phyloP scores from a whole-genome alignment of 1,139 yeast species.

The Diutina neorugosa region DNA sequence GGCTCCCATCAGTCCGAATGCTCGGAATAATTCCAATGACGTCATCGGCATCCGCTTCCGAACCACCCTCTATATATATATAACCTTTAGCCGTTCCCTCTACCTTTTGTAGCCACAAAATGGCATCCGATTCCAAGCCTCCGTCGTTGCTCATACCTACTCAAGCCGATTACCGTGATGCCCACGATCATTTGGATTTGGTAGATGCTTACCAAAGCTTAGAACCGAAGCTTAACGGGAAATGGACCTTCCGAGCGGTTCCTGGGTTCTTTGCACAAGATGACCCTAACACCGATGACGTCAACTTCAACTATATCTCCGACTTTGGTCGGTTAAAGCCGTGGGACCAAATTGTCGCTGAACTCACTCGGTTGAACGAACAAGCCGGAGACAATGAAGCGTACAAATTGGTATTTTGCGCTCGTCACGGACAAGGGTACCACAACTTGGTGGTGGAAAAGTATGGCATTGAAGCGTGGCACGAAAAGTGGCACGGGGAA shows the following conservation, averaged over 20 bases:
- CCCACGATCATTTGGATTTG: constrained; percentile 23
- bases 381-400: constrained; percentile 7
- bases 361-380: constrained; percentile 7
- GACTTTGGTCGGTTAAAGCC: constrained; percentile 9
- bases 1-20: background rate
- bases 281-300: constrained; percentile 8
- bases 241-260: constrained; percentile 10
- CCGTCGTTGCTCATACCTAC: constrained; percentile 23
- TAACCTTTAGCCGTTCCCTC: too few relatives aligned
- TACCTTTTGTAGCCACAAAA: too few relatives aligned
- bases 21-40: background rate
- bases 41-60: background rate
- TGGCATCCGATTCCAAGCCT: background rate
- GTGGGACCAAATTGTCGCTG: constrained; percentile 8
- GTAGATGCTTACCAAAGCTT: constrained; percentile 7
- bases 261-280: constrained; percentile 9
- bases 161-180: constrained; percentile 21
- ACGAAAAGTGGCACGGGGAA: constrained; percentile 16
- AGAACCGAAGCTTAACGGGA: constrained; percentile 4
- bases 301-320: constrained; percentile 7
- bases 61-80: too few relatives aligned
- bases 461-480: constrained; percentile 16
- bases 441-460: constrained; percentile 21
- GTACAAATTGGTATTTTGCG: constrained; percentile 12
- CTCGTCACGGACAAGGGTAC: constrained; percentile 31